Evolutionary conservation across 192 early-diverging fungal genomes (phyloP).

Genomic region (Coemansia sp.): DNA sequence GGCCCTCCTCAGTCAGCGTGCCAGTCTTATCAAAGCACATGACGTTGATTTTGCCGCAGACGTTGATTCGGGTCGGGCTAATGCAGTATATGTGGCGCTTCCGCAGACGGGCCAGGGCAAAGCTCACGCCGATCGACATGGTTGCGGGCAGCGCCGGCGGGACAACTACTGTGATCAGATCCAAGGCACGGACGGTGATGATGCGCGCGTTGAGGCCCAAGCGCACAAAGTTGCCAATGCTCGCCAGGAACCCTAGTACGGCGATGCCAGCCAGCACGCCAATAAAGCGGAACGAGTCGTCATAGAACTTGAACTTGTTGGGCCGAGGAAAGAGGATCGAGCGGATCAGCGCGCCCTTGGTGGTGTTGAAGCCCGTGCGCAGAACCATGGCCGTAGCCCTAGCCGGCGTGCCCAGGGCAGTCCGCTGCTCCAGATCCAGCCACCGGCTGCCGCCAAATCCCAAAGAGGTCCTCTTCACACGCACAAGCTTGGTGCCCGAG

Average conservation of each 20-base stretch:
- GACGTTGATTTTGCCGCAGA: conserved; percentile 94
- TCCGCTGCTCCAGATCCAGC: conserved; percentile 47
- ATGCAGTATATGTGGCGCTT: conserved; percentile 89
- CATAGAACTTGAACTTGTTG: conserved; percentile 95
- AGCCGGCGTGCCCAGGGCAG: conserved; percentile 49
- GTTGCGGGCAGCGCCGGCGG: conserved; percentile 97
- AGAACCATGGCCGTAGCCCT: conserved; percentile 86
- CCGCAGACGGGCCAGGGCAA: conserved; percentile 88
- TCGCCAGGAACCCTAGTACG: conserved; percentile 81
- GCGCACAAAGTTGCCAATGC: conserved; percentile 86
- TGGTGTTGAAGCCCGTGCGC: conserved; percentile 94
- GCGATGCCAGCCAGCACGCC: conserved; percentile 88
- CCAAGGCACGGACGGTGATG: conserved; percentile 90
- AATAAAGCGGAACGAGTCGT: conserved; percentile 97
- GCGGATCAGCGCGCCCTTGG: conserved; percentile 93
- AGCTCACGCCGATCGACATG: conserved; percentile 96
- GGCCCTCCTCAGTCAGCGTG: conserved; percentile 93
- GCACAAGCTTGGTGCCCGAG: conserved; percentile 90
- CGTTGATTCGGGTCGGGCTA: conserved; percentile 90
- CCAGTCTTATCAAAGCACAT: conserved; percentile 99
- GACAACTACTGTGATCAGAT: conserved; percentile 96
- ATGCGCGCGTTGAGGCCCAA: conserved; percentile 68
- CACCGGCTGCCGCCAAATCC: conserved; percentile 50
- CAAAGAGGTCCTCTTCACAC: conserved; percentile 61
- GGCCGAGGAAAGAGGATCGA: conserved; percentile 98